A percentile compares a stretch with the other conserved stretches of the same genome.
phyloP scores from a whole-genome alignment of 768 basidiomycete species.

The Mycena galericulata region DNA sequence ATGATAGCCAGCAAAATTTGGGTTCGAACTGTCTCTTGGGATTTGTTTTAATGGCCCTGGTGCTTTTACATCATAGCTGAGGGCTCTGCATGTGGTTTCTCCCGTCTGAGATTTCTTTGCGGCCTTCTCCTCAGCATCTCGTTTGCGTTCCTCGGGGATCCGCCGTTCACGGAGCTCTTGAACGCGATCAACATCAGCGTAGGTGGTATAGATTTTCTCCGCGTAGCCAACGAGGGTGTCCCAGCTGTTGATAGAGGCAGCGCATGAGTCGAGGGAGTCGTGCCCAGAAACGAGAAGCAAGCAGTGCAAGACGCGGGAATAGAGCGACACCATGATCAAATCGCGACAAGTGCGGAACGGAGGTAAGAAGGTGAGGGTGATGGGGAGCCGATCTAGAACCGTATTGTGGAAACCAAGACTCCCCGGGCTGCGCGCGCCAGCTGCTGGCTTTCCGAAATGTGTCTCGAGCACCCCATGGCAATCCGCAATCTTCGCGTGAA shows the following conservation, averaged over 20 bases:
- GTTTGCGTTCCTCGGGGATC: slow-evolving; percentile 10
- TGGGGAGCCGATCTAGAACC: slow-evolving; percentile 39
- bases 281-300: slow-evolving; percentile 35
- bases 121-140: background rate
- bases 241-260: slow-evolving; percentile 1
- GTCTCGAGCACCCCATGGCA: slow-evolving; percentile 34
- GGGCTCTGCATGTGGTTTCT: no score
- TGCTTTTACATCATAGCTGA: no score
- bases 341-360: slow-evolving; percentile 45
- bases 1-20: no score
- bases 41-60: no score
- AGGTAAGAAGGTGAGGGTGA: slow-evolving; percentile 40
- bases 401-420: slow-evolving; percentile 37
- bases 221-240: slow-evolving; percentile 8
- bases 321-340: slow-evolving; percentile 44
- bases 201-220: slow-evolving; percentile 2
- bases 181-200: slow-evolving; percentile 22
- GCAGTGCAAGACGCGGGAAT: slow-evolving; percentile 42
- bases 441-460: slow-evolving; percentile 30
- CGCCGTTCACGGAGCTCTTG: slow-evolving; percentile 30
- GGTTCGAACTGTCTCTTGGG: no score
- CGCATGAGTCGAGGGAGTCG: slow-evolving; percentile 23
- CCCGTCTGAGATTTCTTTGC: background rate
- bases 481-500: slow-evolving; percentile 38
- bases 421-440: slow-evolving; percentile 26